These are phyloP conservation scores for Dioscorea dumetorum DNA, from an alignment of 106 monocot species.

Conservation along the genomic window DNA sequence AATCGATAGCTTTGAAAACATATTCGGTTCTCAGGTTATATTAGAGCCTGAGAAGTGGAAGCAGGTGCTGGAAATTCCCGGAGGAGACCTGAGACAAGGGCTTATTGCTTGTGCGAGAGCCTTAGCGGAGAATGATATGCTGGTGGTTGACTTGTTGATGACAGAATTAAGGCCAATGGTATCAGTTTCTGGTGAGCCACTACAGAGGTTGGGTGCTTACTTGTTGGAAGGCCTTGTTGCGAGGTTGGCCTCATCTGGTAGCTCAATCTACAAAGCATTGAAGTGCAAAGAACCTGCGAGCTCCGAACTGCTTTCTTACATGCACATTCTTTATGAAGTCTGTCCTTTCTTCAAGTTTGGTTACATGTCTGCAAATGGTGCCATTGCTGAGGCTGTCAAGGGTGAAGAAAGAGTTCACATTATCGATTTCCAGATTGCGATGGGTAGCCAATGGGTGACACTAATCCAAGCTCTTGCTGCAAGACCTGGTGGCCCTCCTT, in stretches of 20 bases:
- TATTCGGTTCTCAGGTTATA: conserved; percentile 14
- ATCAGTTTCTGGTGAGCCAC: conserved; percentile 80
- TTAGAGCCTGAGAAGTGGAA: conserved; percentile 35
- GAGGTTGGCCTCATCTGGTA: conserved; percentile 57
- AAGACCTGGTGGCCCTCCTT: conserved; percentile 79
- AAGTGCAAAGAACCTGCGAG: conserved; percentile 74
- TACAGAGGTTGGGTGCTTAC: conserved; percentile 77
- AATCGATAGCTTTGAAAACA: conserved; percentile 27
- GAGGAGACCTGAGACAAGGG: conserved; percentile 59
- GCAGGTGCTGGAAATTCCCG: conserved; percentile 38
- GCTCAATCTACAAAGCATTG: conserved; percentile 82
- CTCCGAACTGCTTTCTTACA: conserved; percentile 83
- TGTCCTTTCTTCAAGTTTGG: conserved; percentile 96
- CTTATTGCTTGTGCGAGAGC: conserved; percentile 71
- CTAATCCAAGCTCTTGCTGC: conserved; percentile 77
- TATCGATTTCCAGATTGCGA: conserved; percentile 93
- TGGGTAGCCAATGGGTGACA: conserved; percentile 84
- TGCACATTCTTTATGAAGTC: conserved; percentile 78
- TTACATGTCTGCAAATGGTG: conserved; percentile 93
- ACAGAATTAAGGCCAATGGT: conserved; percentile 62
- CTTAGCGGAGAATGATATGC: conserved; percentile 45
- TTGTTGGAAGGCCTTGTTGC: conserved; percentile 84
- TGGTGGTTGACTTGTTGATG: conserved; percentile 31
- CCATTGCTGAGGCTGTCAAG: conserved; percentile 80
- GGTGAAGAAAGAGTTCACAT: conserved; percentile 68